These are phyloP conservation scores for Oehlia diaphana DNA, from an alignment of 192 early-diverging fungal species.

Conservation along the genomic window DNA sequence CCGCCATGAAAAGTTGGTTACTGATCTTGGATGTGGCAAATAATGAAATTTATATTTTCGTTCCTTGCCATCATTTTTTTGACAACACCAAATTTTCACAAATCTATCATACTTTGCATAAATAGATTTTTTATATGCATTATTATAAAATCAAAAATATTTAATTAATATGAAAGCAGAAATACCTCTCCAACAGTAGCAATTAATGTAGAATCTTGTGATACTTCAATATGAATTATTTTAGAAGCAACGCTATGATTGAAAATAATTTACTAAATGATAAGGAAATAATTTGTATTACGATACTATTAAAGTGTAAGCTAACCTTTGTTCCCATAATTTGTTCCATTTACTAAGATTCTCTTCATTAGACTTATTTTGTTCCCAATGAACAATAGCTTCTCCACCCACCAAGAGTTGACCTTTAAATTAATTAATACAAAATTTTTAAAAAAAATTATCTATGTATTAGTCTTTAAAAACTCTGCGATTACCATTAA, in stretches of 20 bases:
- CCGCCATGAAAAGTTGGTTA: slow-evolving; percentile 68
- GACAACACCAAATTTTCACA: slow-evolving; percentile 65
- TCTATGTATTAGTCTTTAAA: background rate
- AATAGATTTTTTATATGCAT: background rate
- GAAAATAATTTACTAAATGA: background rate
- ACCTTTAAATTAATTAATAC: slow-evolving; percentile 26
- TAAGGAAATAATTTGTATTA: background rate
- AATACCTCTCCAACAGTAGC: slow-evolving; percentile 62
- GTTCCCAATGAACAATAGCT: slow-evolving; percentile 37
- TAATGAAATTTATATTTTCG: slow-evolving; percentile 54
- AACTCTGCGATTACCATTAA: background rate
- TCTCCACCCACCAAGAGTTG: slow-evolving; percentile 40
- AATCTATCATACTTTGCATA: slow-evolving; percentile 58
- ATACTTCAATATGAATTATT: slow-evolving; percentile 54
- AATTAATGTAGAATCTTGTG: slow-evolving; percentile 60
- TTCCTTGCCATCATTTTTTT: slow-evolving; percentile 16
- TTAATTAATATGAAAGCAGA: background rate
- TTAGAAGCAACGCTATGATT: slow-evolving; percentile 36
- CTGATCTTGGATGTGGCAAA: slow-evolving; percentile 63
- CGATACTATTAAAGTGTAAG: background rate
- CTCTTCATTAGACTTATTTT: slow-evolving; percentile 9
- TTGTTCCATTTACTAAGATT: slow-evolving; percentile 32
- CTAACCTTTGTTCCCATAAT: slow-evolving; percentile 46
- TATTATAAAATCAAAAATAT: background rate
- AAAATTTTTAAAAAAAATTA: background rate